phyloP scores from a whole-genome alignment of 2,329 filamentous ascomycete genomes.

The Orbilia brochopaga region DNA sequence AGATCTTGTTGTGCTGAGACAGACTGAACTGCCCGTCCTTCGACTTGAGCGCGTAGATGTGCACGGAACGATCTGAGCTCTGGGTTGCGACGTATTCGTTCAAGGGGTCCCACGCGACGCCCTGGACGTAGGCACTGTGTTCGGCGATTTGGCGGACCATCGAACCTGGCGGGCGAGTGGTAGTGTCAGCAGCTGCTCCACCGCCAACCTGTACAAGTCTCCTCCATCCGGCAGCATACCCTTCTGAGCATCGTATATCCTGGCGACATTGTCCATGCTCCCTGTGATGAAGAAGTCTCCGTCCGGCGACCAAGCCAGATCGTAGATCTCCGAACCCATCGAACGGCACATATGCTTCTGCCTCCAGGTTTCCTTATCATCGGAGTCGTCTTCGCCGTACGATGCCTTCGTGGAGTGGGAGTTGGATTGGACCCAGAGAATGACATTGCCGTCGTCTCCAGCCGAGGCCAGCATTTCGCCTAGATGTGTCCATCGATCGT shows the following conservation, averaged over 20 bases:
- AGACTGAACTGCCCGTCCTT: constrained; percentile 96
- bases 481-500: constrained; percentile 57
- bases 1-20: constrained; percentile 76
- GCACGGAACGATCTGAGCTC: constrained; percentile 95
- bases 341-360: constrained; percentile 98
- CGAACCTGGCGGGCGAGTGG: constrained; percentile 60
- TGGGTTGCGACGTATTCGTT: constrained; percentile 99
- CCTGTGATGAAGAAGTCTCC: constrained; percentile 95
- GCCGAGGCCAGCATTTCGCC: constrained; percentile 93
- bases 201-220: constrained; percentile 12
- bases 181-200: constrained; percentile 16
- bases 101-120: constrained; percentile 95
- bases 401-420: constrained; percentile 65
- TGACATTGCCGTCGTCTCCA: constrained; percentile 95
- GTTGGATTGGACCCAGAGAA: constrained; percentile 92
- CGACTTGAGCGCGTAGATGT: constrained; percentile 94
- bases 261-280: constrained; percentile 98
- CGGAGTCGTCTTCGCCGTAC: constrained; percentile 82
- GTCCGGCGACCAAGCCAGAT: constrained; percentile 98
- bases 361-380: constrained; percentile 96
- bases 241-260: constrained; percentile 93
- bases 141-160: constrained; percentile 92
- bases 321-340: constrained; percentile 94
- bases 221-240: constrained; percentile 64
- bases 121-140: constrained; percentile 97